Percentiles rank a stretch among this genome's conserved stretches.
phyloP scores from a whole-genome alignment of 1,139 yeast species.

The Pichia sp. region DNA sequence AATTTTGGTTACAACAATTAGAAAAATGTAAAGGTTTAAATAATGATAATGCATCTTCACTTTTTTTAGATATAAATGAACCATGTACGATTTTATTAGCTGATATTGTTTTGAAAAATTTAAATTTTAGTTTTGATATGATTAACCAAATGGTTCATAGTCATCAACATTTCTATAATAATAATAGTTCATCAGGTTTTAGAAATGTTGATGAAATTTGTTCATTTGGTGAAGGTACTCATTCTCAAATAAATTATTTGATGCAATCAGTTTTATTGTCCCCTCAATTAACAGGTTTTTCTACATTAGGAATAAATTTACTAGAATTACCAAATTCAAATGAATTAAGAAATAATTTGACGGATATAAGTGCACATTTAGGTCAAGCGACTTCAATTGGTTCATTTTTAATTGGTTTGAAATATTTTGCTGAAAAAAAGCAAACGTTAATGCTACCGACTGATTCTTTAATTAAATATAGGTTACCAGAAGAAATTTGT shows the following conservation, averaged over 20 bases:
- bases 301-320: slow-evolving; percentile 50
- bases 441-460: slow-evolving; percentile 58
- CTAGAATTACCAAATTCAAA: slow-evolving; percentile 36
- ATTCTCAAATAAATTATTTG: slow-evolving; percentile 66
- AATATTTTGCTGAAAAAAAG: slow-evolving; percentile 48
- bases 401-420: slow-evolving; percentile 55
- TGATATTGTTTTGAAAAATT: slow-evolving; percentile 42
- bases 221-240: slow-evolving; percentile 75
- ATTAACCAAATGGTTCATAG: slow-evolving; percentile 60
- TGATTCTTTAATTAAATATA: slow-evolving; percentile 49
- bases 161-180: slow-evolving; percentile 46
- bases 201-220: slow-evolving; percentile 53
- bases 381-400: slow-evolving; percentile 80
- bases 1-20: slow-evolving; percentile 56
- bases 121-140: slow-evolving; percentile 49
- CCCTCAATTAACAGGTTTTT: slow-evolving; percentile 37
- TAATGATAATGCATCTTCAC: slow-evolving; percentile 28
- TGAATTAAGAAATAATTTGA: slow-evolving; percentile 39
- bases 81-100: slow-evolving; percentile 58
- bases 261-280: slow-evolving; percentile 59
- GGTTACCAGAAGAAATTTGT: slow-evolving; percentile 60
- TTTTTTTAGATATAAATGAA: slow-evolving; percentile 39
- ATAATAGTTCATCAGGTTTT: slow-evolving; percentile 43
- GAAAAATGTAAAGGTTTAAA: slow-evolving; percentile 34
- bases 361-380: slow-evolving; percentile 70